These are phyloP conservation scores for Chlorella variabilis DNA, from an alignment of 163 green algal species.

Conservation along the genomic window DNA sequence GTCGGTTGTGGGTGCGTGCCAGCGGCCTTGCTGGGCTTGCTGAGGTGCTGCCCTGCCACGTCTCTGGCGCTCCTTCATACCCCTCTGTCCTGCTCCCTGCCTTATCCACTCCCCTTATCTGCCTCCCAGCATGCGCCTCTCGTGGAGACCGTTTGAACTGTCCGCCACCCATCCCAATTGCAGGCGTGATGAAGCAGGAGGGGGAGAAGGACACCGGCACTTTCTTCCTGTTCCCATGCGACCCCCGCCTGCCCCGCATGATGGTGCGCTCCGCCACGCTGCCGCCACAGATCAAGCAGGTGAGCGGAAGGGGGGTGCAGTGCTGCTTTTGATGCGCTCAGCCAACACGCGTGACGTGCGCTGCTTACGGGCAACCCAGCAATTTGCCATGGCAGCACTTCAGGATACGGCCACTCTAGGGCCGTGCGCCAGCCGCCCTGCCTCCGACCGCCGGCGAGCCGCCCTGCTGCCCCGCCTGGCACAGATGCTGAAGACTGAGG, in stretches of 20 bases:
- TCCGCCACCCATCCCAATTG: no score
- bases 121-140: no score
- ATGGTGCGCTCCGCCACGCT: conserved; percentile 51
- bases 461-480: no score
- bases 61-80: background rate
- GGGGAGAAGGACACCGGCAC: conserved; percentile 26
- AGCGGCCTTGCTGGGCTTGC: background rate
- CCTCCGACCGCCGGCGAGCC: no score
- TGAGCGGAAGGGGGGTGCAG: background rate
- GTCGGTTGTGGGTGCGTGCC: conserved; percentile 56
- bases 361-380: background rate
- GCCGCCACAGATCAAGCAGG: conserved; percentile 32
- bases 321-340: no score
- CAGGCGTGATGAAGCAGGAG: conserved; percentile 65
- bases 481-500: conserved; percentile 22
- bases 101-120: no score
- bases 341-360: no score
- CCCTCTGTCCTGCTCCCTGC: background rate
- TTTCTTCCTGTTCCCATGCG: conserved; percentile 66
- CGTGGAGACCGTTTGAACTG: no score
- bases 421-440: no score
- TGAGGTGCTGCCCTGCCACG: background rate
- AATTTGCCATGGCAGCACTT: background rate
- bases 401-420: no score
- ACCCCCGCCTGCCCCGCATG: conserved; percentile 69